Conservation (phyloP, 1,284 basidiomycete genomes). For the Leccinum laetum region DNA sequence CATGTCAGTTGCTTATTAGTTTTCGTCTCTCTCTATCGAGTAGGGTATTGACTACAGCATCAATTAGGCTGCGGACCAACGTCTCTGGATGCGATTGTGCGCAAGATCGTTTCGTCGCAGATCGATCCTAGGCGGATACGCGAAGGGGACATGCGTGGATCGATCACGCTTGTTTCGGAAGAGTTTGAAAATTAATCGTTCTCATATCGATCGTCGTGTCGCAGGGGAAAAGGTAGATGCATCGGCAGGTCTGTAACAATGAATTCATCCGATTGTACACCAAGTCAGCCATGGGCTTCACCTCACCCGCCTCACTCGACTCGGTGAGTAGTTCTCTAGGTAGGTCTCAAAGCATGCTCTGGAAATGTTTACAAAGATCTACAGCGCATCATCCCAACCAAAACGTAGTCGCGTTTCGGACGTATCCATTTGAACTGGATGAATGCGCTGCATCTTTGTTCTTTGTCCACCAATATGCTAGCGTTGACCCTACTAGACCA, state of each 20-base stretch:
- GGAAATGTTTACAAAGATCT: too few relatives aligned
- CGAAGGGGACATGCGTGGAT: slow-evolving; percentile 62
- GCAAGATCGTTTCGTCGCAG: slow-evolving; percentile 65
- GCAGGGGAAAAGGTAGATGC: background rate
- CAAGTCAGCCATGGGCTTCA: too few relatives aligned
- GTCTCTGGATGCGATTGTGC: slow-evolving; percentile 70
- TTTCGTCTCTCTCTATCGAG: background rate
- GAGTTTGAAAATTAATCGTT: slow-evolving; percentile 61
- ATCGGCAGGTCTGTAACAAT: too few relatives aligned
- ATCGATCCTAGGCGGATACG: slow-evolving; percentile 58
- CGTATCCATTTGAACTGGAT: too few relatives aligned
- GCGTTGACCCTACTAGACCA: too few relatives aligned
- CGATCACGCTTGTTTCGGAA: slow-evolving; percentile 63
- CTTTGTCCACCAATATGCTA: too few relatives aligned
- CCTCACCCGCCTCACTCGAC: too few relatives aligned
- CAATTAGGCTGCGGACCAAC: slow-evolving; percentile 70
- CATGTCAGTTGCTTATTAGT: slow-evolving; percentile 49
- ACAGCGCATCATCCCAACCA: too few relatives aligned
- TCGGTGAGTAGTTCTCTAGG: too few relatives aligned
- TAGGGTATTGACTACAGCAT: background rate
- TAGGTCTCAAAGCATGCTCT: too few relatives aligned
- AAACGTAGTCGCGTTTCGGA: too few relatives aligned
- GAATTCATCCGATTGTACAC: background rate
- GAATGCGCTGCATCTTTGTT: too few relatives aligned
- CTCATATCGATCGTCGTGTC: background rate